Percentiles rank a stretch among this genome's conserved stretches.
phyloP scores from a whole-genome alignment of 75 land plant genomes.

The Selaginella moellendorffii region DNA sequence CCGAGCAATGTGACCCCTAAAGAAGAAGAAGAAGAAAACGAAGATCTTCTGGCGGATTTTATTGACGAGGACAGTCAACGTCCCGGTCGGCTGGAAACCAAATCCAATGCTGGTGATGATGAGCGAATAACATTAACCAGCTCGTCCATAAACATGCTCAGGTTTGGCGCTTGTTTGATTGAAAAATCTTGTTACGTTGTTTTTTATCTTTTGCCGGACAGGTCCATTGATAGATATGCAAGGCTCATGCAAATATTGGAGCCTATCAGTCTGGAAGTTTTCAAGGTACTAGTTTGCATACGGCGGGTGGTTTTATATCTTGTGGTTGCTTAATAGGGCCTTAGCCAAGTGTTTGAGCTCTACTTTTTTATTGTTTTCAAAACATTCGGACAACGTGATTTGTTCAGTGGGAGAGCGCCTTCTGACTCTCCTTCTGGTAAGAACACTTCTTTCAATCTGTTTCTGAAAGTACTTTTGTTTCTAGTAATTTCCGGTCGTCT shows the following conservation, averaged over 20 bases:
- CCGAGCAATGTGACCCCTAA: neutral
- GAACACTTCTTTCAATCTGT: constrained; percentile 11
- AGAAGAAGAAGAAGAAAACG: constrained; percentile 76
- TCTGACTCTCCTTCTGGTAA: constrained; percentile 41
- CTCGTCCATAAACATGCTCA: constrained; percentile 69
- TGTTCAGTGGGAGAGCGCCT: constrained; percentile 26
- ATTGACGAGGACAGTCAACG: constrained; percentile 99
- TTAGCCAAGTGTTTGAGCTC: constrained; percentile 74
- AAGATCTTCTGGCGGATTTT: constrained; percentile 93
- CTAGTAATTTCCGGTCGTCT: constrained; percentile 41
- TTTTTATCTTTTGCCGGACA: constrained; percentile 12
- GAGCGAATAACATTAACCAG: constrained; percentile 57
- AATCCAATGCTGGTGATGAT: constrained; percentile 27
- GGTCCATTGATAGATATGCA: constrained; percentile 96
- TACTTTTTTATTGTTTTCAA: constrained; percentile 64
- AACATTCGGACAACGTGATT: constrained; percentile 66
- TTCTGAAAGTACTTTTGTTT: neutral
- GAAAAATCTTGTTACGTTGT: no score
- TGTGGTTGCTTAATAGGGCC: constrained; percentile 36
- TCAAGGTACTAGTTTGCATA: constrained; percentile 43
- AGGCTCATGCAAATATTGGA: constrained; percentile 93
- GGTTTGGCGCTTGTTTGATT: constrained; percentile 23
- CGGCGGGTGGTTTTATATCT: neutral
- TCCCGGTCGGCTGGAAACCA: constrained; percentile 55
- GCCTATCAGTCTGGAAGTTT: constrained; percentile 66